Evolutionary conservation across 345 rosid species (phyloP), one percentile per base, ranked within the genome.

Genomic region (Brassica nigra): DNA sequence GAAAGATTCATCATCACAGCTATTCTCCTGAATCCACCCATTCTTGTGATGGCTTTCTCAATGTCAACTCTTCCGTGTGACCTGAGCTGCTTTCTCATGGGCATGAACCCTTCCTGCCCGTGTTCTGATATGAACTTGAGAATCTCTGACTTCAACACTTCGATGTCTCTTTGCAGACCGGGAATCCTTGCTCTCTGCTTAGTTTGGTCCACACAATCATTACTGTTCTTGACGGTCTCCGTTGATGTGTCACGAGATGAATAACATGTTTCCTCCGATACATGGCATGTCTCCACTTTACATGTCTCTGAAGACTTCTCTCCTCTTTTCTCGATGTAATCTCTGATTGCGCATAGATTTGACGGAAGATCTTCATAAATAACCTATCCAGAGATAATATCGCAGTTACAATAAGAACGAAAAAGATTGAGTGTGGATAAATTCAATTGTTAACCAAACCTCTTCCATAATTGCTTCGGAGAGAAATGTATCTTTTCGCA

Each of bases 51-150:
- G 54, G 97, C 96, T 85, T 95, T 95, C 81, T 95, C 99, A 63
- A 92, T 90, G 81, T 95, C 98, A 29, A 92, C 96, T 83, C 99
- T 87, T 58, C 99, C 93, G 65, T 87, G 96, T 76, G 85, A 55
- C 58, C 97, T 92, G 4, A 95, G 98, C 79, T 95, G 99, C 80
- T 95, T 95, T 83, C 99, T 90, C 98, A 92, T 95, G 0, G 98
- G 99, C 99, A 95, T 95, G 84, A 92, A 95, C 61, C 99, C 99
- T 84, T 91, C 98, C 78, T 91, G 94, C 47, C 99, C 99, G 65
- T 91, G 91, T 71, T 89, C 90, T 16, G 88, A 81, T 77, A 95
- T 86, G 77, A 95, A 95, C 76, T 89, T 89, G 74, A 89, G 74
- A 58, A 95, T 89, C 84, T 95, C 99, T 12, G 93, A 84, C 69